Evolutionary conservation across 345 rosid genomes (phyloP), one percentile per base, ranked within the genome.

Genomic region (Syzygium jambos): DNA sequence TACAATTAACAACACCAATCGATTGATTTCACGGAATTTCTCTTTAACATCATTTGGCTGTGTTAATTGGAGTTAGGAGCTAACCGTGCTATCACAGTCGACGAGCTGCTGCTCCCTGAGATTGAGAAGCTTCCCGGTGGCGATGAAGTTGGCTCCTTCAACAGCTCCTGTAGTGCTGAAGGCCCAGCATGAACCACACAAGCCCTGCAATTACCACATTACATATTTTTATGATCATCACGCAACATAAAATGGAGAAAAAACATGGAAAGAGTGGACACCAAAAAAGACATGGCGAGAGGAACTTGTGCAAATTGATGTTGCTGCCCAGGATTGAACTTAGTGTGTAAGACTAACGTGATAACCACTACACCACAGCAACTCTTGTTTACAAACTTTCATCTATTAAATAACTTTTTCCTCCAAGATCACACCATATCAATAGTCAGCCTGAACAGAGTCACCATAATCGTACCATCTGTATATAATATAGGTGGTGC

Each of bases 71-170:
- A 38, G 49, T 19, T 73, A 4, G 43, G 49, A 73, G 80, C 27
- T 51, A 43, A 95, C 98, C 93, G 87, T 84, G 84, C 92, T 88
- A 85, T 97, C 98, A 85, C 99, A 97, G 86, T 97, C 98, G 43
- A 96, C 96, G 22, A 97, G 98, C 88, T 96, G 98, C 85, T 97
- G 99, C 86, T 96, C 97, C 55, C 98, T 96, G n/a, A 97, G 99
- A 90, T 91, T 96, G 43, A 95, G 92, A 85, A 97, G 98, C 93
- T 95, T 92, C 86, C 98, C 95, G 0, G 96, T 95, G 46, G 98
- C 92, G 11, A 96, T 87, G 82, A 95, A 97, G 88, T 94, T 87
- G 85, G 98, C 97, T 86, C 99, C 98, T 92, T 97, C 98, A 51
- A 92, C 93, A 8, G 95, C 95, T 86, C 98, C 98, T 2, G 98